phyloP scores from a whole-genome alignment of 2,329 filamentous ascomycete genomes.

The Phialophora tarda region DNA sequence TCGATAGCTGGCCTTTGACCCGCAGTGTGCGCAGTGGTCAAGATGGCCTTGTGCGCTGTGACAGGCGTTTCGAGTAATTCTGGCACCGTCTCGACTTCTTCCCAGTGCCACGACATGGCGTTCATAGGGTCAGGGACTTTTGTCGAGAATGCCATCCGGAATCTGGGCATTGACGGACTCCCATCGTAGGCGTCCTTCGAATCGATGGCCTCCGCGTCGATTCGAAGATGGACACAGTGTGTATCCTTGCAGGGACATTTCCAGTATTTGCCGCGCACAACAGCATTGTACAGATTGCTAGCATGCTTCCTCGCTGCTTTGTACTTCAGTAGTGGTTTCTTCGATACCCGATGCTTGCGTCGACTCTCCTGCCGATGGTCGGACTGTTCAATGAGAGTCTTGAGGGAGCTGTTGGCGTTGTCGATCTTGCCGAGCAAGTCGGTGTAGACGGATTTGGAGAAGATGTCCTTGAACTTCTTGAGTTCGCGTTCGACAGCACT shows the following conservation, averaged over 20 bases:
- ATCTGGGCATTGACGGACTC: background rate
- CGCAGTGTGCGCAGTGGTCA: background rate
- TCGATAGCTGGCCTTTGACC: background rate
- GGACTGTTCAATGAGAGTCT: slow-evolving; percentile 31
- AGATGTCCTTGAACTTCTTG: slow-evolving; percentile 21
- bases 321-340: slow-evolving; percentile 10
- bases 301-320: slow-evolving; percentile 13
- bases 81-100: slow-evolving; percentile 15
- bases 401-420: slow-evolving; percentile 31
- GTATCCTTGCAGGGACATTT: slow-evolving; percentile 24
- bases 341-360: slow-evolving; percentile 7
- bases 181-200: background rate
- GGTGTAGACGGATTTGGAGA: slow-evolving; percentile 32
- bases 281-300: slow-evolving; percentile 22
- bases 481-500: slow-evolving; percentile 15
- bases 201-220: slow-evolving; percentile 13
- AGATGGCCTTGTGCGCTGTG: background rate
- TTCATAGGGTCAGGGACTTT: background rate
- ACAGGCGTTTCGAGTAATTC: background rate
- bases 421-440: slow-evolving; percentile 34
- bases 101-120: slow-evolving; percentile 4
- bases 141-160: slow-evolving; percentile 10
- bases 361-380: slow-evolving; percentile 23
- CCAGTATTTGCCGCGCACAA: slow-evolving; percentile 23
- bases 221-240: slow-evolving; percentile 24